phyloP scores from a whole-genome alignment of 495 filamentous ascomycete genomes.

The Lasiosphaeria hispida region DNA sequence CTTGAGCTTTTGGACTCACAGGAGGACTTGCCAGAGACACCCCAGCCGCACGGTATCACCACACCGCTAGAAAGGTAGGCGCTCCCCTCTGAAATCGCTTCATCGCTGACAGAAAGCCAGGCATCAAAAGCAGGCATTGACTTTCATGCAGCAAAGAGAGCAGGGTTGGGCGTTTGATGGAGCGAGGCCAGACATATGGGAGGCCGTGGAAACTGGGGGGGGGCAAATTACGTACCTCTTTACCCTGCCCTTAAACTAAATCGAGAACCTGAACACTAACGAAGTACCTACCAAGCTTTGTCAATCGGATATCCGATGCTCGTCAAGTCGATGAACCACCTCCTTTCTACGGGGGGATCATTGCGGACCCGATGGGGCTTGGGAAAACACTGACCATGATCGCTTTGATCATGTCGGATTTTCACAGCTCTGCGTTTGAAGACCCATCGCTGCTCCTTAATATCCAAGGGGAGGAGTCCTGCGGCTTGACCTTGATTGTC shows the following conservation, averaged over 20 bases:
- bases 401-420: conserved; percentile 30
- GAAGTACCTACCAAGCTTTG: neutral
- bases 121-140: conserved; percentile 46
- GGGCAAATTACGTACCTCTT: neutral
- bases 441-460: neutral
- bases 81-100: no score
- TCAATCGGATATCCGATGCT: conserved; percentile 22
- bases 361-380: conserved; percentile 44
- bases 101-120: conserved; percentile 11
- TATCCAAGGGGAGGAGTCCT: neutral
- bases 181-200: conserved; percentile 24
- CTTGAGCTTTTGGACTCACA: conserved; percentile 13
- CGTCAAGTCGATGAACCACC: conserved; percentile 22
- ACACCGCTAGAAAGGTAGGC: neutral
- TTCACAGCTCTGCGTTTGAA: neutral
- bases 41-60: conserved; percentile 27
- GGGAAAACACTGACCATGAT: conserved; percentile 44
- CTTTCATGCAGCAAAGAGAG: conserved; percentile 43
- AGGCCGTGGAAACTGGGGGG: conserved; percentile 12
- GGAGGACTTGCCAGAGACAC: conserved; percentile 25
- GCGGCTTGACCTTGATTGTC: conserved; percentile 15
- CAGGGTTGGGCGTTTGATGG: conserved; percentile 31
- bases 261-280: conserved; percentile 10
- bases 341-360: conserved; percentile 37
- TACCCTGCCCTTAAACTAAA: no score